Conservation (phyloP, 2,329 filamentous ascomycete genomes). For the Raffaelea deltoideospora region DNA sequence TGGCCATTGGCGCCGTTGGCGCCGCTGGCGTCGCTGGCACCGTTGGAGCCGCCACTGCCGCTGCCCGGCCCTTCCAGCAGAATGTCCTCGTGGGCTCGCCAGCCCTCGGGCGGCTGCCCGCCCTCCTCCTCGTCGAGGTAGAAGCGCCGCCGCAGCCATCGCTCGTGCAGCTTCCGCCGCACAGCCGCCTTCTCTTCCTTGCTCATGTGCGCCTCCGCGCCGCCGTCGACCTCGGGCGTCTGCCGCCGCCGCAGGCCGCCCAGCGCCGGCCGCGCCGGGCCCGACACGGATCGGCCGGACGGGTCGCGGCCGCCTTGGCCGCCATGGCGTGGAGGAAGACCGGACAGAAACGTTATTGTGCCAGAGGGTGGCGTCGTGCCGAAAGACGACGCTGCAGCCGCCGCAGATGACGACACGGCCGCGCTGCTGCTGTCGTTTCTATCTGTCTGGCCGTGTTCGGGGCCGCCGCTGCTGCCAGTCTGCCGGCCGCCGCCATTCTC, state of each 20-base stretch:
- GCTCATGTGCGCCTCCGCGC: slow-evolving; percentile 18
- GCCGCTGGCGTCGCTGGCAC: not conserved
- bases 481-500: too few relatives aligned
- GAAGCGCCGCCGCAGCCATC: slow-evolving; percentile 65
- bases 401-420: too few relatives aligned
- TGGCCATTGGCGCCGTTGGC: not conserved
- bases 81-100: slow-evolving; percentile 45
- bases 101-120: slow-evolving; percentile 45
- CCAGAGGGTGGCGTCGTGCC: too few relatives aligned
- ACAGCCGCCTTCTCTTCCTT: slow-evolving; percentile 25
- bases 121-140: slow-evolving; percentile 81
- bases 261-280: not conserved
- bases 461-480: not conserved
- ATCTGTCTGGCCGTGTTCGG: not conserved
- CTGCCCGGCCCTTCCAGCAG: slow-evolving; percentile 20
- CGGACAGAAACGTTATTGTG: too few relatives aligned
- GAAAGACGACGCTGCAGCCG: too few relatives aligned
- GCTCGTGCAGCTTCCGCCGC: slow-evolving; percentile 44
- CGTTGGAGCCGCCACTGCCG: not conserved
- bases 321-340: too few relatives aligned
- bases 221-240: slow-evolving; percentile 15
- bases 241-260: not conserved
- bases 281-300: not conserved
- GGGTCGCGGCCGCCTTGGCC: not conserved
- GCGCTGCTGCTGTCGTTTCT: too few relatives aligned